Percentiles rank a stretch among this genome's conserved stretches.
phyloP scores from a whole-genome alignment of 2,329 filamentous ascomycete species.

The Aspergillus sergii region DNA sequence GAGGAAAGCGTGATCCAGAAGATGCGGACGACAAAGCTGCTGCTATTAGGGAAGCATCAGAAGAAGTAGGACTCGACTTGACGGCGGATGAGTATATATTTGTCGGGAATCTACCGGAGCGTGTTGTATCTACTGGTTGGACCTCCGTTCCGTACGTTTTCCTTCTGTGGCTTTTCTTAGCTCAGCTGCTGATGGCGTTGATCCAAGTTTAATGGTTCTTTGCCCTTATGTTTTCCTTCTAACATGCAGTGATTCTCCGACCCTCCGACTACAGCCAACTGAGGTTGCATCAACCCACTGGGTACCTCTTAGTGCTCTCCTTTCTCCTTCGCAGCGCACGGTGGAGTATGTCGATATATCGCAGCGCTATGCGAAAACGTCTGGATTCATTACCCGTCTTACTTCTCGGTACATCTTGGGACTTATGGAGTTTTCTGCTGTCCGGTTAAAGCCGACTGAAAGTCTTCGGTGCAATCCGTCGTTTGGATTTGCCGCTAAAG shows the following conservation, averaged over 20 bases:
- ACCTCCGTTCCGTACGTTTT: conserved; percentile 59
- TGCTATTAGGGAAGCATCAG: conserved; percentile 64
- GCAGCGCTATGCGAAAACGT: conserved; percentile 60
- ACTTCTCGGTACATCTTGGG: conserved; percentile 61
- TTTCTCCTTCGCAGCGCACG: conserved; percentile 63
- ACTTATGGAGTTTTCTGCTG: conserved; percentile 69
- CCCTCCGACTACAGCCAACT: conserved; percentile 65
- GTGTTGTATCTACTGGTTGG: conserved; percentile 68
- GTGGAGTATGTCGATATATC: conserved; percentile 66
- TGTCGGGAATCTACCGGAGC: conserved; percentile 66
- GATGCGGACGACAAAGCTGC: conserved; percentile 65
- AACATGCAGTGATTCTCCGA: conserved; percentile 58
- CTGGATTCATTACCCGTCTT: conserved; percentile 57
- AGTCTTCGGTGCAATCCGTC: conserved; percentile 60
- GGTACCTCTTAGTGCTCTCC: conserved; percentile 65
- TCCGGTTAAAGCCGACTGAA: conserved; percentile 64
- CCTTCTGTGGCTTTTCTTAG: not conserved
- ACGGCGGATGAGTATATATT: conserved; percentile 48
- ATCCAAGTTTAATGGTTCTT: conserved; percentile 64
- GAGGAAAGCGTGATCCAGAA: conserved; percentile 66
- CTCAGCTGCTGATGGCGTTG: conserved; percentile 18
- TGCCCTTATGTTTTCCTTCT: conserved; percentile 69
- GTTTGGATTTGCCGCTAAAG: conserved; percentile 50
- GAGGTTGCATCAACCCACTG: conserved; percentile 71
- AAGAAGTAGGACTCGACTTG: conserved; percentile 68